Evolutionary conservation across 208 protist genomes (phyloP).

Genomic region (Borovskyia barvae): DNA sequence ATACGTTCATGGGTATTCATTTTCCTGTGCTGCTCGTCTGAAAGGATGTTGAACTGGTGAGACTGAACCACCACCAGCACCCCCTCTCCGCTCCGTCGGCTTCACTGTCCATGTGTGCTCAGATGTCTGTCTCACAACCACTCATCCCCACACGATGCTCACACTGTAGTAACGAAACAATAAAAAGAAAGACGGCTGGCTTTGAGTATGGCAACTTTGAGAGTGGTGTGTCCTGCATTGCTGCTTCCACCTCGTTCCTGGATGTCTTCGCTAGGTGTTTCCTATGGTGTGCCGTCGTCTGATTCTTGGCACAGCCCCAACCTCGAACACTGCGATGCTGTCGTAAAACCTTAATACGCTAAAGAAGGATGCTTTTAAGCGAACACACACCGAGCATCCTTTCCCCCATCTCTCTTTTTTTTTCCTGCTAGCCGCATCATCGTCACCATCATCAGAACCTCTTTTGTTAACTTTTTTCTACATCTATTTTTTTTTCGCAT

Average conservation of each 20-base stretch:
- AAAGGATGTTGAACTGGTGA: background rate
- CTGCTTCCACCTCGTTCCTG: background rate
- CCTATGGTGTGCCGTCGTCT: no score
- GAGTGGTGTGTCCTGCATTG: no score
- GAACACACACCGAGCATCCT: no score
- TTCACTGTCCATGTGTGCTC: background rate
- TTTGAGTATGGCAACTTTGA: no score
- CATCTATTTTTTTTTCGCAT: no score
- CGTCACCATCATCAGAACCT: background rate
- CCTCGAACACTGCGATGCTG: no score
- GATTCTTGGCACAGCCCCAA: no score
- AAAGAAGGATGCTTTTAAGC: no score
- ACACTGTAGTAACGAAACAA: background rate
- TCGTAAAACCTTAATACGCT: no score
- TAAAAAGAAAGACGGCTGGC: background rate
- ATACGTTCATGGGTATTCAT: constrained; percentile 28
- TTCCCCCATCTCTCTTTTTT: background rate
- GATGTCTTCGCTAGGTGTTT: no score
- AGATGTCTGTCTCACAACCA: background rate
- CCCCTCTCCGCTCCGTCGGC: background rate
- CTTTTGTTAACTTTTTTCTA: no score
- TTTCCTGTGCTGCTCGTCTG: constrained; percentile 12
- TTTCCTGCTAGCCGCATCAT: background rate
- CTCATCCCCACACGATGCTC: no score
- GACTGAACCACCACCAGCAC: background rate